Percentiles rank a stretch among this genome's conserved stretches.
These are phyloP conservation scores for Barnettozyma hawaiiensis DNA, from an alignment of 1,139 yeast genomes.

Conservation along the genomic window DNA sequence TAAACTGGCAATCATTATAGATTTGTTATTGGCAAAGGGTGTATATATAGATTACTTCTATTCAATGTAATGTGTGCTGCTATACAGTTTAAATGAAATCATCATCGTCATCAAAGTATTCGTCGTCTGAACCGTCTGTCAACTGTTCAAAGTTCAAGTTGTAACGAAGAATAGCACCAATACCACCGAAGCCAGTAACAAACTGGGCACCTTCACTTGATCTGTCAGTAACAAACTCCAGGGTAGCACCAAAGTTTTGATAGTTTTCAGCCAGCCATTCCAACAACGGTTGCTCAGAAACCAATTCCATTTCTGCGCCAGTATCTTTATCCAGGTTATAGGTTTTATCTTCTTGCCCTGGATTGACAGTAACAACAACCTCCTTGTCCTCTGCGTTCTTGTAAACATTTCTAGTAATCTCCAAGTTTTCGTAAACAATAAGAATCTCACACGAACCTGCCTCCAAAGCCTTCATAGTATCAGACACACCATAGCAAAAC, in stretches of 20 bases:
- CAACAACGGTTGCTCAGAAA: constrained; percentile 74
- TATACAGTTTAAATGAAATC: constrained; percentile 32
- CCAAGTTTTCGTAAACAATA: constrained; percentile 89
- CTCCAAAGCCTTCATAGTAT: constrained; percentile 91
- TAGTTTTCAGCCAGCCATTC: constrained; percentile 99
- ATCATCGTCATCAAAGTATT: constrained; percentile 71
- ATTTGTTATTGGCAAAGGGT: too few species aligned
- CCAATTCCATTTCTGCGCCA: constrained; percentile 84
- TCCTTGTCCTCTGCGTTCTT: constrained; percentile 80
- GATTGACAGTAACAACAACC: constrained; percentile 67
- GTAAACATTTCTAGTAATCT: constrained; percentile 74
- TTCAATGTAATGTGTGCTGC: constrained; percentile 1
- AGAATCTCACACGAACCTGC: constrained; percentile 92
- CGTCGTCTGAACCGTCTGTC: constrained; percentile 84
- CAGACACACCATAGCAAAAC: constrained; percentile 96
- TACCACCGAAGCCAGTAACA: constrained; percentile 97
- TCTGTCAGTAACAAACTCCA: constrained; percentile 94
- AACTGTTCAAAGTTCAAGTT: constrained; percentile 95
- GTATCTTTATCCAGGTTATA: constrained; percentile 77
- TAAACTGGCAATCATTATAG: neutral
- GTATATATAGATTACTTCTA: neutral
- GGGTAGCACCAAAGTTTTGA: constrained; percentile 86
- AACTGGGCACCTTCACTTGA: constrained; percentile 98
- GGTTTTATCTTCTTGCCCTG: constrained; percentile 67
- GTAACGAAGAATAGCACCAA: constrained; percentile 93